Evolutionary conservation across 2,329 filamentous ascomycete species (phyloP), one percentile per base, ranked within the genome.

Genomic region (Xylaria multiplex): DNA sequence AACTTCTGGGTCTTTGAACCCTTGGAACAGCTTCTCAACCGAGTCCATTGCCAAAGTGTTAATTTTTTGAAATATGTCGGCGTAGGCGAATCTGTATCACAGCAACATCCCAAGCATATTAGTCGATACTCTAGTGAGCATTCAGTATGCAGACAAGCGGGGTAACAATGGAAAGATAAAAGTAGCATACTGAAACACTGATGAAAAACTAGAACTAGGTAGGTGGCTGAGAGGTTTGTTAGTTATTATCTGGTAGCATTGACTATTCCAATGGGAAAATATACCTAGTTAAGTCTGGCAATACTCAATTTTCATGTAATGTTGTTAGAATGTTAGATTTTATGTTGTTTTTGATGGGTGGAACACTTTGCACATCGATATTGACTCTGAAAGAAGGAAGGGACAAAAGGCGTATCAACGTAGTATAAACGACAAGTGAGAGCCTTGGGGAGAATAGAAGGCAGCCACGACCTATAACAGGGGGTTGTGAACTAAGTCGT

Each of bases 11-110:
- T 57, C 56, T 1, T 9, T 4, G 2, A 67, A 13, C 1, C 19
- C 13, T 11, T 40, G 16, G 32, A 64, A 67, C n/a, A 67, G n/a
- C 32, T 65, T 48, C n/a, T 64, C 57, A 9, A 67, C 65, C 2
- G 62, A 32, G 35, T 61, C 59, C 45, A 55, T 58, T 35, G 4
- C 13, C 22, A 16, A 11, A 19, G 24, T 5, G 13, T 13, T 16
- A 45, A 16, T 35, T 53, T 2, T 24, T 27, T 45, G 14, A 16
- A 2, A 6, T 7, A 45, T 49, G 24, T 14, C 16, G 3, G 5
- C 22, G 35, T 52, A 30, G 35, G 37, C 7, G 16, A 32, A 19
- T 19, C 42, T 9, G 32, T 53, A 35, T 53, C 37, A n/a, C 11
- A 3, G 6, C 16, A 11, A 16, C 8, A 16, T 24, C 35, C 7